A percentile compares a stretch with the other conserved stretches of the same genome.
phyloP scores from a whole-genome alignment of 1,139 yeast genomes.

The Magnusiomyces paraingens region DNA sequence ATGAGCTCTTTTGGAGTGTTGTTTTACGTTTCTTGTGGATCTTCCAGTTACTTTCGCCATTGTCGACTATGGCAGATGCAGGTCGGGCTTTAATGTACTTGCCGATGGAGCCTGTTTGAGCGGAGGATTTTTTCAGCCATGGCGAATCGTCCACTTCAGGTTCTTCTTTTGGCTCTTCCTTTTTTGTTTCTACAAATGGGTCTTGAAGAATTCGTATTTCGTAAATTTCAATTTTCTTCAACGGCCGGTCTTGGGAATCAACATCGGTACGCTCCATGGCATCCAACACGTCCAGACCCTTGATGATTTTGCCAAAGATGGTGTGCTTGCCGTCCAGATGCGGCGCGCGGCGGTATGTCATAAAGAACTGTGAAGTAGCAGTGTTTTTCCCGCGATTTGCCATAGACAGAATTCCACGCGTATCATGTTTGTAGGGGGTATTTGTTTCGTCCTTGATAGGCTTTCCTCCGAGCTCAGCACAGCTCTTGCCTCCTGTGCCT shows the following conservation, averaged over 20 bases:
- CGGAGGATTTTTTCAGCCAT: constrained; percentile 20
- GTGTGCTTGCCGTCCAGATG: constrained; percentile 73
- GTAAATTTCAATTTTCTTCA: constrained; percentile 32
- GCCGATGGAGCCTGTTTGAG: constrained; percentile 9
- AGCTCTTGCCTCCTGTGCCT: constrained; percentile 39
- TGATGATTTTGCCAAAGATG: constrained; percentile 70
- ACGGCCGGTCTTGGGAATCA: constrained; percentile 32
- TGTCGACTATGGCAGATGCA: background rate
- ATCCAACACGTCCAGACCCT: constrained; percentile 71
- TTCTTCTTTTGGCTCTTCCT: constrained; percentile 2
- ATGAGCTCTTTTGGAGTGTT: constrained; percentile 21
- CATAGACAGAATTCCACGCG: constrained; percentile 78
- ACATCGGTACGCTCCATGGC: constrained; percentile 48
- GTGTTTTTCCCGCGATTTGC: constrained; percentile 61
- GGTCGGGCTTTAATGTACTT: constrained; percentile 7
- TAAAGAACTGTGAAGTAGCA: constrained; percentile 73
- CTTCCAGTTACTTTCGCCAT: constrained; percentile 14
- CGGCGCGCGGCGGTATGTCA: constrained; percentile 62
- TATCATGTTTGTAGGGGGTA: constrained; percentile 67
- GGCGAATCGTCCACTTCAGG: constrained; percentile 24
- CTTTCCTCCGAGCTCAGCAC: constrained; percentile 29
- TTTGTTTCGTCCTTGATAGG: constrained; percentile 48
- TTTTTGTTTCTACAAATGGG: constrained; percentile 46
- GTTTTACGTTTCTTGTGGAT: constrained; percentile 18
- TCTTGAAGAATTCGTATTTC: constrained; percentile 76